phyloP scores from a whole-genome alignment of 805 yeast genomes.

The Torulaspora indica region DNA sequence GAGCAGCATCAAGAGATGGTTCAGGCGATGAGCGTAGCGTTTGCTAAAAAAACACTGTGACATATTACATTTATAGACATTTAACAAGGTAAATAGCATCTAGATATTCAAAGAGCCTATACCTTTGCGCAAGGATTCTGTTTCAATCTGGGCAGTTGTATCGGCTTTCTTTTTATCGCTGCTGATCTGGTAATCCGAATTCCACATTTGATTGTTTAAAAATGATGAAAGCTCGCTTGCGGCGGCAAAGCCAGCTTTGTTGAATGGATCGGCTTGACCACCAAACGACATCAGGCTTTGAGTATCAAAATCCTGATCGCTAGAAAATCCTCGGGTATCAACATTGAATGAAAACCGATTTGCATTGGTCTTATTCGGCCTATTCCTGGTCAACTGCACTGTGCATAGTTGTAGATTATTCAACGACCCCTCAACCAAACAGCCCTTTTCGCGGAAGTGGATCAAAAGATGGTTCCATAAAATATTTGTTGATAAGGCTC shows the following conservation, averaged over 20 bases:
- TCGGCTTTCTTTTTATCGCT: background rate
- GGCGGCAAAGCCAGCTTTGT: conserved; percentile 12
- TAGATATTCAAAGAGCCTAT: conserved; percentile 12
- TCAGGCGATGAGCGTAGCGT: conserved; percentile 1
- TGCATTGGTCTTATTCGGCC: conserved; percentile 21
- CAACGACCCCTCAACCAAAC: conserved; percentile 85
- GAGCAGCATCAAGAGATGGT: conserved; percentile 8
- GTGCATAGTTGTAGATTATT: conserved; percentile 71
- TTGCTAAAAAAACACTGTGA: background rate
- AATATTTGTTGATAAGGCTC: conserved; percentile 61
- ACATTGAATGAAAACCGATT: conserved; percentile 21
- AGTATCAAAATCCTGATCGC: conserved; percentile 30
- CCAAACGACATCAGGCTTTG: conserved; percentile 36
- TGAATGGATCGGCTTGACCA: conserved; percentile 20
- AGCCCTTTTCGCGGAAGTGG: conserved; percentile 78
- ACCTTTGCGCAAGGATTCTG: conserved; percentile 6
- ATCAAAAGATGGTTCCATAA: conserved; percentile 75
- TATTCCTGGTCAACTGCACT: conserved; percentile 44
- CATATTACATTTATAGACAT: conserved; percentile 6
- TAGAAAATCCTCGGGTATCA: conserved; percentile 19
- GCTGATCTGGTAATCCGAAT: conserved; percentile 12
- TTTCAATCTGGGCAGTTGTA: background rate
- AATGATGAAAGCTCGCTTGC: conserved; percentile 25
- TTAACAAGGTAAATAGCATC: background rate
- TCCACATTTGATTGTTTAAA: conserved; percentile 26